Evolutionary conservation across 2,329 filamentous ascomycete genomes (phyloP).

Genomic region (Microdochium paspali): DNA sequence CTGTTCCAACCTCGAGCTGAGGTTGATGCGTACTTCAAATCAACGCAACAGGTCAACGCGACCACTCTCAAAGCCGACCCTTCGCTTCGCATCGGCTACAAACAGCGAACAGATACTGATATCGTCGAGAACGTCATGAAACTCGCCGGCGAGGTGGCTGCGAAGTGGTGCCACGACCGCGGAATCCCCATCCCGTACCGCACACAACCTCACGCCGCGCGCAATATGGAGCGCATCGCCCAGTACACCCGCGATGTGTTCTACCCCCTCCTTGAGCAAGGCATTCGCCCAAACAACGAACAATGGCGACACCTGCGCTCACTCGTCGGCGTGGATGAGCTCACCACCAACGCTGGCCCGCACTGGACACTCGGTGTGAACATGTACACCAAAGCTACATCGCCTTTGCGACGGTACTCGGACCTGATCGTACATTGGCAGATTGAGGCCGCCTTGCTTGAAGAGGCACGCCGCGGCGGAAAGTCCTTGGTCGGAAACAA

Average conservation of each 20-base stretch:
- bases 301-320: slow-evolving; percentile 20
- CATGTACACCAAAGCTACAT: slow-evolving; percentile 55
- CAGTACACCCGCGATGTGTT: slow-evolving; percentile 26
- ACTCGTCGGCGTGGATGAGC: slow-evolving; percentile 40
- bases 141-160: slow-evolving; percentile 51
- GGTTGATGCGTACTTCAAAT: slow-evolving; percentile 28
- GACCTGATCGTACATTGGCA: slow-evolving; percentile 60
- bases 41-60: slow-evolving; percentile 26
- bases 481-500: slow-evolving; percentile 23
- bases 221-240: slow-evolving; percentile 25
- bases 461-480: slow-evolving; percentile 28
- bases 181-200: slow-evolving; percentile 51
- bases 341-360: slow-evolving; percentile 42
- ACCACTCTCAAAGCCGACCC: slow-evolving; percentile 16
- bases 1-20: slow-evolving; percentile 32
- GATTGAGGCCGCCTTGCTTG: slow-evolving; percentile 46
- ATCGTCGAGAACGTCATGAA: slow-evolving; percentile 46
- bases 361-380: slow-evolving; percentile 49
- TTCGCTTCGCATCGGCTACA: slow-evolving; percentile 33
- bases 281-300: slow-evolving; percentile 18
- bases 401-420: slow-evolving; percentile 53
- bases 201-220: slow-evolving; percentile 30
- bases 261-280: slow-evolving; percentile 26
- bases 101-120: slow-evolving; percentile 15
- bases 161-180: slow-evolving; percentile 48